A percentile compares a stretch with the other conserved stretches of the same genome.
Conservation (phyloP, 495 filamentous ascomycete species). For the Pyronema domesticum region DNA sequence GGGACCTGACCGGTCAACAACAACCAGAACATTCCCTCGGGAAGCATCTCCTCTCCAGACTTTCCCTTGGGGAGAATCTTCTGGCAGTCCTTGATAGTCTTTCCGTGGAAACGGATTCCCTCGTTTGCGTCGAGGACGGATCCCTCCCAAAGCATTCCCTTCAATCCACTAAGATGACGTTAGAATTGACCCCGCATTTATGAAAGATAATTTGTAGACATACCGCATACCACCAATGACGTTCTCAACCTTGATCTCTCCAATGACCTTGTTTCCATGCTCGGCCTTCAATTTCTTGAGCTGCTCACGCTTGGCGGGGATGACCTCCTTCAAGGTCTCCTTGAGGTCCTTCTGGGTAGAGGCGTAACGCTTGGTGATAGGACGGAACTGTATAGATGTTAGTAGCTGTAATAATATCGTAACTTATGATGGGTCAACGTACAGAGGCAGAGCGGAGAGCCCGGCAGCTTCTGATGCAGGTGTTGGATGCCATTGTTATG, state of each 20-base stretch:
- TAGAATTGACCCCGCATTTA: background rate
- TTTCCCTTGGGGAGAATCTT: conserved; percentile 87
- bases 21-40: conserved; percentile 99
- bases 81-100: conserved; percentile 84
- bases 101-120: conserved; percentile 94
- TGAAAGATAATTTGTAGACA: conserved; percentile 15
- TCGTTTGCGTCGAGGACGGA: conserved; percentile 93
- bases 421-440: too few species aligned
- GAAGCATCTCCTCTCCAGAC: conserved; percentile 86
- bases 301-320: conserved; percentile 93
- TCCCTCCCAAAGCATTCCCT: conserved; percentile 97
- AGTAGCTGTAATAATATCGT: too few species aligned
- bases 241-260: conserved; percentile 97
- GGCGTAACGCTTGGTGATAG: too few species aligned
- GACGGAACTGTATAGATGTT: too few species aligned
- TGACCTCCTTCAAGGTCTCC: conserved; percentile 89
- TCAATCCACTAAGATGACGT: conserved; percentile 24
- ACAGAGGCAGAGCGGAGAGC: too few species aligned
- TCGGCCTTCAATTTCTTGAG: conserved; percentile 79
- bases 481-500: too few species aligned
- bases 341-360: conserved; percentile 38
- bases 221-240: conserved; percentile 94
- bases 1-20: conserved; percentile 94
- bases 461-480: too few species aligned
- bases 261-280: conserved; percentile 81